Evolutionary conservation across 176 grass and related monocot genomes (phyloP).

Genomic region (Alopecurus myosuroides): DNA sequence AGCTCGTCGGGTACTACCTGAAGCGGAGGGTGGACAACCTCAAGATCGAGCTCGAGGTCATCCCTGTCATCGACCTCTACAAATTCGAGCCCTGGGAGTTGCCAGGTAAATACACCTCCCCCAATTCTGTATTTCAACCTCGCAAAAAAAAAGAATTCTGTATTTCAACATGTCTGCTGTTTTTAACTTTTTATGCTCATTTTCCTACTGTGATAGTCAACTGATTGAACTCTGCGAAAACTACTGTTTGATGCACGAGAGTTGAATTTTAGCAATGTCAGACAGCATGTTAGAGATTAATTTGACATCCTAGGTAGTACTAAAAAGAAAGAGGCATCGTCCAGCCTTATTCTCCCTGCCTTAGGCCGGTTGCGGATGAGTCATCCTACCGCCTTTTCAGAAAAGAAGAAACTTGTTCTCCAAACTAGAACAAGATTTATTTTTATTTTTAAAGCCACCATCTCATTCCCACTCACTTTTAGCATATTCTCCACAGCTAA

Average conservation of each 20-base stretch:
- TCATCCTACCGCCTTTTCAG: slow-evolving; percentile 22
- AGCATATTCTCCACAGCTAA: slow-evolving; percentile 5
- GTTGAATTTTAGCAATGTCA: slow-evolving; percentile 13
- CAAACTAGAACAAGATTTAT: background rate
- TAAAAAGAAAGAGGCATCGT: slow-evolving; percentile 17
- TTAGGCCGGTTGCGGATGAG: slow-evolving; percentile 68
- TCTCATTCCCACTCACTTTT: slow-evolving; percentile 21
- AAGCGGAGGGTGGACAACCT: slow-evolving; percentile 88
- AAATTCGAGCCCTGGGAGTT: slow-evolving; percentile 98
- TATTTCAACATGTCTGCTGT: background rate
- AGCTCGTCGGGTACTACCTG: slow-evolving; percentile 93
- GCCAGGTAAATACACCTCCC: slow-evolving; percentile 44
- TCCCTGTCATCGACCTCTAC: slow-evolving; percentile 85
- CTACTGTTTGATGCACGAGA: background rate
- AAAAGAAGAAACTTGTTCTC: slow-evolving; percentile 18
- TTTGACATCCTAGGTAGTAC: background rate
- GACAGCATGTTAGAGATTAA: background rate
- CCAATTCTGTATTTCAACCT: background rate
- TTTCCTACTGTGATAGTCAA: background rate
- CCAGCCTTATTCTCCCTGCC: slow-evolving; percentile 32
- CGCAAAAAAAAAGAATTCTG: too few relatives aligned
- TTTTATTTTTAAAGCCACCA: background rate
- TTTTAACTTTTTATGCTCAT: background rate
- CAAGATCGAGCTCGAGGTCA: slow-evolving; percentile 86
- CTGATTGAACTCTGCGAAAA: background rate